Evolutionary conservation across 1,284 basidiomycete species (phyloP).

Genomic region (Ceratobasidium sp.): DNA sequence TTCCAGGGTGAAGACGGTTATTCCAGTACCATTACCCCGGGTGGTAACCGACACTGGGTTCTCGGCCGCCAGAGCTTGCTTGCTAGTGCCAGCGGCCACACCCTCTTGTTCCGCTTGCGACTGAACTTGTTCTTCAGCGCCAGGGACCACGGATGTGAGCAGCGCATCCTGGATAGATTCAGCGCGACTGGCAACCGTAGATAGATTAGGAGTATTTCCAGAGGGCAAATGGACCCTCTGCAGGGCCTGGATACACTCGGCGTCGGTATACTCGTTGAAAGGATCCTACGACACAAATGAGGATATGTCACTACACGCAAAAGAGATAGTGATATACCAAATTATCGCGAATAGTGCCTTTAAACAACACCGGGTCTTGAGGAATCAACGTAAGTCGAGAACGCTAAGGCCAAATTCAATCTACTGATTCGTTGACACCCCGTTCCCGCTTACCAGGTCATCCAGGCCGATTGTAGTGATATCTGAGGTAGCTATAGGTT

Average conservation of each 20-base stretch:
- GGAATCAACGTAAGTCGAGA: conserved; percentile 1
- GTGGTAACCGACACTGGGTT: conserved; percentile 9
- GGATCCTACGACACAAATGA: conserved; percentile 65
- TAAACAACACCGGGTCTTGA: conserved; percentile 10
- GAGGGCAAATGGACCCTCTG: conserved; percentile 60
- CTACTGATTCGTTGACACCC: conserved; percentile 45
- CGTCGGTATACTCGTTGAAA: conserved; percentile 82
- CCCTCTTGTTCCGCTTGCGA: neutral
- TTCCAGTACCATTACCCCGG: conserved; percentile 21
- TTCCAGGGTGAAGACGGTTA: conserved; percentile 62
- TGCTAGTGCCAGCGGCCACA: neutral
- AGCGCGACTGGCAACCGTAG: conserved; percentile 8
- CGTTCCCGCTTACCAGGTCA: conserved; percentile 78
- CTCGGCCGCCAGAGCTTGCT: neutral
- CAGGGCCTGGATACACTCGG: conserved; percentile 66
- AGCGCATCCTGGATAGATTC: conserved; percentile 13
- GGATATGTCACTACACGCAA: neutral
- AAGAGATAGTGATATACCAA: neutral
- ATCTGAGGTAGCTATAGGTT: conserved; percentile 49
- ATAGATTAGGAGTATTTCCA: conserved; percentile 2
- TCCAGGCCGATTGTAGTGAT: conserved; percentile 86
- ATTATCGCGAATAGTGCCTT: conserved; percentile 26
- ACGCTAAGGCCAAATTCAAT: neutral
- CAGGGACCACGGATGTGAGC: neutral
- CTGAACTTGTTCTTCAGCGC: neutral